Evolutionary conservation across 306 rosid genomes (phyloP).

Genomic region (Vicia villosa): DNA sequence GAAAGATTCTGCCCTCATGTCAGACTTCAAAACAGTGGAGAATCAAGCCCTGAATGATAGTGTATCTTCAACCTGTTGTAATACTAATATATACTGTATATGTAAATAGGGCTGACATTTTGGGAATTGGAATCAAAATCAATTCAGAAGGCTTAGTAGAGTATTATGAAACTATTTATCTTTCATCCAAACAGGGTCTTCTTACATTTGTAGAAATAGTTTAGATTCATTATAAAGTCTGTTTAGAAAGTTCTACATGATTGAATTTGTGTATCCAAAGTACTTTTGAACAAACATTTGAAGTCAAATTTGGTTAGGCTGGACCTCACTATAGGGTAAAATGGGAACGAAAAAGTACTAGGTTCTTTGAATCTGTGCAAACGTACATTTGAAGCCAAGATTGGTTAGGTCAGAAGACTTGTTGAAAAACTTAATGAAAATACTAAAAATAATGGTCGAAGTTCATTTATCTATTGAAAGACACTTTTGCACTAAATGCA

Average conservation of each 20-base stretch:
- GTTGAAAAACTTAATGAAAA: too few relatives aligned
- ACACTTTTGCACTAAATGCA: too few relatives aligned
- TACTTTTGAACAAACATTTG: too few relatives aligned
- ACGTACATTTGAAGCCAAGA: too few relatives aligned
- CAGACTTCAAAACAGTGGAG: constrained; percentile 53
- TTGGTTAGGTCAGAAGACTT: too few relatives aligned
- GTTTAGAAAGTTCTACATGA: constrained; percentile 11
- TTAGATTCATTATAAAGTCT: constrained; percentile 18
- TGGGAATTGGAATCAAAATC: constrained; percentile 32
- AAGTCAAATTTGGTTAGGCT: too few relatives aligned
- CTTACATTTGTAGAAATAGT: constrained; percentile 32
- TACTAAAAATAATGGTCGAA: too few relatives aligned
- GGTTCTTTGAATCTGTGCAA: too few relatives aligned
- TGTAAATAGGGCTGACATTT: constrained; percentile 30
- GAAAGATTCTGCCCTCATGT: constrained; percentile 76
- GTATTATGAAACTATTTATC: constrained; percentile 26
- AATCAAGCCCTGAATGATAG: constrained; percentile 49
- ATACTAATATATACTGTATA: constrained; percentile 30
- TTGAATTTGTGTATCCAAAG: too few relatives aligned
- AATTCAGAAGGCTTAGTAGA: constrained; percentile 17
- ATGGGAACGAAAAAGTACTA: too few relatives aligned
- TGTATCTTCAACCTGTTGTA: constrained; percentile 26
- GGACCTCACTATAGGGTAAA: too few relatives aligned
- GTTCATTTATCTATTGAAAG: too few relatives aligned
- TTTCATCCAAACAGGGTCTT: constrained; percentile 29